Base-by-base conservation (phyloP, 208 protist species). In the Wallacemonas sp. region DNA sequence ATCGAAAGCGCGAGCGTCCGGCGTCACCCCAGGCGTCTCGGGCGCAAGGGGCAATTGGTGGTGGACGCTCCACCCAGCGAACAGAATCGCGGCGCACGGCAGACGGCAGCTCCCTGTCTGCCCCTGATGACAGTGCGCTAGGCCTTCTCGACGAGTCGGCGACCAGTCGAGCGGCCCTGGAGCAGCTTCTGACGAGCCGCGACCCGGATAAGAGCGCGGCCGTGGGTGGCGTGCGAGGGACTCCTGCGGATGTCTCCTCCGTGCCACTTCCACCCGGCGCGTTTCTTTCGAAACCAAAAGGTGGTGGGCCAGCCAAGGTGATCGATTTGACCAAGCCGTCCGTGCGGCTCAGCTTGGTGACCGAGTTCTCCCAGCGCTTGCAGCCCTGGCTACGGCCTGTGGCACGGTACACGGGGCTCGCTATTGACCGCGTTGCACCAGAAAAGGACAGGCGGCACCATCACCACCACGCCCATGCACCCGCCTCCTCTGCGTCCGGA, bases 311-410 rank as follows among this genome's bases (percentile, higher is more conserved):
- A 14, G 42, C 26, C 27, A 31, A 33, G 15, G 45, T 38, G 62
- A 41, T 53, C 47, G 75, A 86, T 42, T 45, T 82, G 28, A 53
- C 66, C 38, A 65, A 73, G 22, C 66, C 49, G 1, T 31, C 63
- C 27, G 59, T 72, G 34, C 79, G 80, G 56, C 70, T 90, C 42
- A 80, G 51, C 45, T 60, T 22, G 19, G 84, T 86, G 39, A 68
- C 80, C 4, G 72, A 77, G 73, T 55, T 88, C 2, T 46, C 63
- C 22, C 34, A 36, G 21, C 78, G 71, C 39, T 21, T 93, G 62
- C 72, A 83, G 53, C 87, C 87, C 17, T 93, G 87, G 84, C 82
- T 54, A 9, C 49, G 80, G 33, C 69, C 72, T 8, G 38, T 77
- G 26, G 56, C 70, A 6, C 67, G 41, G 24, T 61, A 63, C 41